Conservation (phyloP, 2,329 filamentous ascomycete genomes). For the Penicillium sp. region DNA sequence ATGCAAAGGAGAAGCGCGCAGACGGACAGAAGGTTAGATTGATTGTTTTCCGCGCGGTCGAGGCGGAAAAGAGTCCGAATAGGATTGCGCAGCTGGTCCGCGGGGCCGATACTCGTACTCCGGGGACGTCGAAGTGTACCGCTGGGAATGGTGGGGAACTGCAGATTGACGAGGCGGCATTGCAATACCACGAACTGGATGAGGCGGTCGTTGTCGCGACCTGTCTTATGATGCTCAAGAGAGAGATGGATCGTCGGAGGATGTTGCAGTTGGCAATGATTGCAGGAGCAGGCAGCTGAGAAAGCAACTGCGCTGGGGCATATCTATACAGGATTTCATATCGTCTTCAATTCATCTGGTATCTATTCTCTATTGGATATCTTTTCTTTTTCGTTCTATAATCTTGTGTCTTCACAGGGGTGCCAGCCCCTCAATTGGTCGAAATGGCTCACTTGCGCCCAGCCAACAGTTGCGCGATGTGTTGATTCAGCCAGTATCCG, state of each 20-base stretch:
- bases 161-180: slow-evolving; percentile 53
- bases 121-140: slow-evolving; percentile 36
- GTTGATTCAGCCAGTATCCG: slow-evolving; percentile 47
- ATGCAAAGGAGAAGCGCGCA: slow-evolving; percentile 49
- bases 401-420: background rate
- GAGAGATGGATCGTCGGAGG: slow-evolving; percentile 62
- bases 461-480: slow-evolving; percentile 38
- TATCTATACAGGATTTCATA: background rate
- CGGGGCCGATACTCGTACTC: slow-evolving; percentile 44
- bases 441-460: slow-evolving; percentile 21
- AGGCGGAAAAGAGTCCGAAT: slow-evolving; percentile 1
- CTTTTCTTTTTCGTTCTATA: background rate
- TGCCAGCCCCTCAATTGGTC: slow-evolving; percentile 3
- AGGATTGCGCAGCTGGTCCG: slow-evolving; percentile 43
- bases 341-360: slow-evolving; percentile 2
- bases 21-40: slow-evolving; percentile 30
- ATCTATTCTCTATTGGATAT: slow-evolving; percentile 5
- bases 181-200: slow-evolving; percentile 31
- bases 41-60: slow-evolving; percentile 27
- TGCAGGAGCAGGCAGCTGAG: slow-evolving; percentile 10
- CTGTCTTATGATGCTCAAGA: slow-evolving; percentile 65
- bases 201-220: slow-evolving; percentile 59
- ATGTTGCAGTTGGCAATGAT: slow-evolving; percentile 54
- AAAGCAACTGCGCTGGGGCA: background rate
- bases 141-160: slow-evolving; percentile 51